Percentiles rank a stretch among this genome's conserved stretches.
Conservation (phyloP, 1,139 yeast species). For the Nakaseomyces delphensis region DNA sequence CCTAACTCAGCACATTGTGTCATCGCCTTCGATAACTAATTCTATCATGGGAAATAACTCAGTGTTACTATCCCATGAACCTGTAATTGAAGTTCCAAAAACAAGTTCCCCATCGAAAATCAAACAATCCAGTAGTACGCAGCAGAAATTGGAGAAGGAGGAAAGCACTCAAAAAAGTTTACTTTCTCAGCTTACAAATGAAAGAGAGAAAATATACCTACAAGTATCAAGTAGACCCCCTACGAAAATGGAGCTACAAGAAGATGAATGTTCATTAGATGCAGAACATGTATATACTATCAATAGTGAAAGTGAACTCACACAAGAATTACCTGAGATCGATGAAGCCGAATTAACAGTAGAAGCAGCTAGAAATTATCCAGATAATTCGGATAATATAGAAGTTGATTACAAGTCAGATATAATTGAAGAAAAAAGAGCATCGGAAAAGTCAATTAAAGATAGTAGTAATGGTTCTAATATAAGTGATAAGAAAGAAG, state of each 20-base stretch:
- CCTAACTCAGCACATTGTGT: background rate
- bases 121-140: background rate
- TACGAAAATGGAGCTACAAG: constrained; percentile 1
- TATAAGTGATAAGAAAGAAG: too few relatives aligned
- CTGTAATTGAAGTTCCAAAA: constrained; percentile 17
- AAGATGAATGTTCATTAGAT: background rate
- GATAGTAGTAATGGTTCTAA: too few relatives aligned
- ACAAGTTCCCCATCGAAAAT: constrained; percentile 19
- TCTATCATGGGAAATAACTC: background rate
- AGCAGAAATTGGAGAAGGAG: background rate
- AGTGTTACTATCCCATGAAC: constrained; percentile 8
- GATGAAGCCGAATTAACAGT: constrained; percentile 14
- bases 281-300: constrained; percentile 11
- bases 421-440: background rate
- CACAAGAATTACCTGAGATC: constrained; percentile 29
- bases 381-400: background rate
- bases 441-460: background rate
- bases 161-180: background rate
- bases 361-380: background rate
- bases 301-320: constrained; percentile 24
- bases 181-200: background rate
- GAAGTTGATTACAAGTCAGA: background rate
- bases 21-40: background rate
- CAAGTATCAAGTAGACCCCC: constrained; percentile 13
- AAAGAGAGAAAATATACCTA: constrained; percentile 8